These are phyloP conservation scores for Teratosphaeria gauchensis DNA, from an alignment of 2,329 filamentous ascomycete genomes.

Conservation along the genomic window DNA sequence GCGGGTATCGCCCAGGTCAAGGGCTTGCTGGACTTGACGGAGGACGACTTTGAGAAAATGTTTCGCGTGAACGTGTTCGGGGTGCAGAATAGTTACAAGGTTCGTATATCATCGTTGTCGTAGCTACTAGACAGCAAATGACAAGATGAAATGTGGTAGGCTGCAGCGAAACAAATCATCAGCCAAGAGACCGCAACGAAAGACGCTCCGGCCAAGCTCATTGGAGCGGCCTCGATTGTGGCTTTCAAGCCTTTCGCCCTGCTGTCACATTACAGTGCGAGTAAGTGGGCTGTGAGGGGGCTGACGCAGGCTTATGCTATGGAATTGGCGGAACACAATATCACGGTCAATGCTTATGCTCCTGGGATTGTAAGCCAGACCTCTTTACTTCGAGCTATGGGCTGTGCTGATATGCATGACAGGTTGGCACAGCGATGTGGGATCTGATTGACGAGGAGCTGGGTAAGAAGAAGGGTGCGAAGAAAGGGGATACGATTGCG, in stretches of 20 bases:
- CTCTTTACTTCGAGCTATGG: neutral
- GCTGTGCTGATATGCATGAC: neutral
- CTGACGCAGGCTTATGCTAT: slow-evolving; percentile 58
- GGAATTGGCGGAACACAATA: slow-evolving; percentile 54
- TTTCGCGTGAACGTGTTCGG: slow-evolving; percentile 58
- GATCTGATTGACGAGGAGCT: slow-evolving; percentile 55
- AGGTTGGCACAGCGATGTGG: slow-evolving; percentile 53
- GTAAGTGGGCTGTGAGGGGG: slow-evolving; percentile 58
- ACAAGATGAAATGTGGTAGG: slow-evolving; percentile 20
- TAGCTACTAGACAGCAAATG: neutral
- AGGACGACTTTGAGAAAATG: slow-evolving; percentile 49
- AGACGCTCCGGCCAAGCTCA: slow-evolving; percentile 35
- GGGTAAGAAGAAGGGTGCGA: slow-evolving; percentile 41
- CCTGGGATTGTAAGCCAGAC: slow-evolving; percentile 51
- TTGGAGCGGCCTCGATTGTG: slow-evolving; percentile 42
- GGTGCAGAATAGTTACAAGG: slow-evolving; percentile 49
- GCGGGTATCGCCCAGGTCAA: slow-evolving; percentile 54
- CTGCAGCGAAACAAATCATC: slow-evolving; percentile 57
- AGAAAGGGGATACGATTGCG: slow-evolving; percentile 39
- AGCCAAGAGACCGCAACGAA: slow-evolving; percentile 42
- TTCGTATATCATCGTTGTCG: neutral
- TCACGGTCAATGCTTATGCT: slow-evolving; percentile 58
- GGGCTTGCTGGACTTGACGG: slow-evolving; percentile 45
- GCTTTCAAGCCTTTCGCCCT: slow-evolving; percentile 51
- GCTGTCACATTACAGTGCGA: slow-evolving; percentile 53